These are phyloP conservation scores for Cornus suecica DNA, from an alignment of 148 eudicot genomes.

Conservation along the genomic window DNA sequence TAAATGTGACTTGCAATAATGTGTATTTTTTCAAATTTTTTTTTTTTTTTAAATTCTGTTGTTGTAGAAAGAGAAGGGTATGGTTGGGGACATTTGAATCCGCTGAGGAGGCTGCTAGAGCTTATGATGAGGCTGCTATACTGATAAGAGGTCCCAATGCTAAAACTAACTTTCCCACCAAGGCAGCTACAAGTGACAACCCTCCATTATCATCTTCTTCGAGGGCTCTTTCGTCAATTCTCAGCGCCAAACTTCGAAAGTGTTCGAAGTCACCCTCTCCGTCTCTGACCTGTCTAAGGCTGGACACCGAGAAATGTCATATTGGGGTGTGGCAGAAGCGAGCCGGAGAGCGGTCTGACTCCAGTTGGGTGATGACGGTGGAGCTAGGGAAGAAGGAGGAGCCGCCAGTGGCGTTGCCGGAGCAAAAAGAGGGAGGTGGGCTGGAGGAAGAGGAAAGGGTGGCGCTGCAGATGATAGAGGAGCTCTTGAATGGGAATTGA, in stretches of 20 bases:
- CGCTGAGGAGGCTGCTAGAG: slow-evolving; percentile 55
- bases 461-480: slow-evolving; percentile 71
- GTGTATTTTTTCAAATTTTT: neutral
- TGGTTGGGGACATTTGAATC: slow-evolving; percentile 65
- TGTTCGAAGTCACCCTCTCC: slow-evolving; percentile 34
- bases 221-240: slow-evolving; percentile 6
- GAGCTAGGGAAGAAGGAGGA: slow-evolving; percentile 29
- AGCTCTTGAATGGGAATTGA: slow-evolving; percentile 42
- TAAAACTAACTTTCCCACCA: slow-evolving; percentile 46
- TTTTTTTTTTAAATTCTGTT: neutral
- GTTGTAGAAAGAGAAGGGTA: slow-evolving; percentile 46
- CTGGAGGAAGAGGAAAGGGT: slow-evolving; percentile 55
- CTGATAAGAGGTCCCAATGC: slow-evolving; percentile 51
- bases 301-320: slow-evolving; percentile 48
- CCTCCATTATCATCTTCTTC: slow-evolving; percentile 9
- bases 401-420: neutral
- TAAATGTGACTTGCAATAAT: no score
- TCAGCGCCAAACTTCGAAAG: slow-evolving; percentile 47
- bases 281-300: slow-evolving; percentile 52
- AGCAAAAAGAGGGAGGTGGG: slow-evolving; percentile 1
- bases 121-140: slow-evolving; percentile 54
- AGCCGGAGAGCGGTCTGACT: slow-evolving; percentile 34
- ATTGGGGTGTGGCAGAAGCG: slow-evolving; percentile 61
- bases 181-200: neutral
- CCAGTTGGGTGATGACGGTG: slow-evolving; percentile 55